These are phyloP conservation scores for Pterula multifida DNA, from an alignment of 1,284 basidiomycete genomes.

Conservation along the genomic window DNA sequence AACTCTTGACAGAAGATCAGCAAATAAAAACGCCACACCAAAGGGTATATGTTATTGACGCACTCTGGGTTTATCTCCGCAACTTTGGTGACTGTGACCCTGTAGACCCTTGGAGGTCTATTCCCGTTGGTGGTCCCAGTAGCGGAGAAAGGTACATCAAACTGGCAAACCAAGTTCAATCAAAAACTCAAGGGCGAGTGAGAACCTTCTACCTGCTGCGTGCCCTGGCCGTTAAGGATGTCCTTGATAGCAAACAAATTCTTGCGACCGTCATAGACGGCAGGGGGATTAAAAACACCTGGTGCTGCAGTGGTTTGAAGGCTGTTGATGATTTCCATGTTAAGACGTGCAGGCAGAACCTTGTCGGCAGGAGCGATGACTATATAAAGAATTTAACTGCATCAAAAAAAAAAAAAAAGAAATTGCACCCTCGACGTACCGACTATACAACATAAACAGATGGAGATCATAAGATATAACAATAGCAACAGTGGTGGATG, in stretches of 20 bases:
- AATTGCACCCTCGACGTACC: neutral
- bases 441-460: neutral
- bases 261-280: slow-evolving; percentile 39
- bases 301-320: slow-evolving; percentile 24
- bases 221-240: neutral
- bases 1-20: slow-evolving; percentile 22
- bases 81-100: slow-evolving; percentile 37
- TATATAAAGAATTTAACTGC: no score
- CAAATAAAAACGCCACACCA: neutral
- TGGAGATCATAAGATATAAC: neutral
- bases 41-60: slow-evolving; percentile 13
- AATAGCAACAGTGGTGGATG: neutral
- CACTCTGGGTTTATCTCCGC: slow-evolving; percentile 51
- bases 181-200: neutral
- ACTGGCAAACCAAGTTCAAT: slow-evolving; percentile 22
- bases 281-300: slow-evolving; percentile 25
- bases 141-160: slow-evolving; percentile 29
- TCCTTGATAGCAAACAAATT: slow-evolving; percentile 27
- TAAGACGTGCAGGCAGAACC: slow-evolving; percentile 24
- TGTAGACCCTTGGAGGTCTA: slow-evolving; percentile 37
- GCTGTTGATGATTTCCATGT: slow-evolving; percentile 27
- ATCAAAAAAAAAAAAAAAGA: neutral
- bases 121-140: slow-evolving; percentile 12
- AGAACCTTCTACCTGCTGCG: neutral
- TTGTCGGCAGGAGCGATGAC: slow-evolving; percentile 20